A percentile compares a stretch with the other conserved stretches of the same genome.
phyloP scores from a whole-genome alignment of 352 stramenopile genomes.

The Achlya hypogyna region DNA sequence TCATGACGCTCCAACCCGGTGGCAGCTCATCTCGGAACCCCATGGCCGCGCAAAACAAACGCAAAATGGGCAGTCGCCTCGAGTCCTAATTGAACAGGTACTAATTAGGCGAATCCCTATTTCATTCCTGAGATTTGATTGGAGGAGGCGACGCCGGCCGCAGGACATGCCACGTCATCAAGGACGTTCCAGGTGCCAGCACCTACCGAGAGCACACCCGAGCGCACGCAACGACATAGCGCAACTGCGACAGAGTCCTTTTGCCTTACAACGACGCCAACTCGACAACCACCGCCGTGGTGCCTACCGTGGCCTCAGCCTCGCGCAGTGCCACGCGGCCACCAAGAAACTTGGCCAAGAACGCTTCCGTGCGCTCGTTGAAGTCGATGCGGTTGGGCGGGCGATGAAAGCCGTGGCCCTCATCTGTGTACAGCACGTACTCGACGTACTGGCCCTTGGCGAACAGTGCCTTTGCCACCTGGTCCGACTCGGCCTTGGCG shows the following conservation, averaged over 20 bases:
- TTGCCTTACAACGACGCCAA: conserved; percentile 22
- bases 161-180: too few species aligned
- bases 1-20: conserved; percentile 60
- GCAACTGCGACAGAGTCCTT: too few species aligned
- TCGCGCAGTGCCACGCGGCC: conserved; percentile 25
- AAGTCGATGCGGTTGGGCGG: conserved; percentile 68
- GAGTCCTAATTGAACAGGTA: background rate
- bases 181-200: too few species aligned
- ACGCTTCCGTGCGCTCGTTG: conserved; percentile 30
- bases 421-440: conserved; percentile 74
- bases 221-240: too few species aligned
- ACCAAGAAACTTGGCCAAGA: conserved; percentile 30
- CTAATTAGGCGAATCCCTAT: background rate
- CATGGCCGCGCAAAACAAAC: background rate
- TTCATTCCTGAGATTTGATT: too few species aligned
- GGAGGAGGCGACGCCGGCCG: too few species aligned
- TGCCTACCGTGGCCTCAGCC: conserved; percentile 22
- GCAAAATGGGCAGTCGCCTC: background rate
- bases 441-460: conserved; percentile 61
- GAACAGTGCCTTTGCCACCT: conserved; percentile 61
- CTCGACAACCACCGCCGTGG: conserved; percentile 32
- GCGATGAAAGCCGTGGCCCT: conserved; percentile 66
- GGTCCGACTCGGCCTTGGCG: conserved; percentile 52
- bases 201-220: too few species aligned
- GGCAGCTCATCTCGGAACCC: conserved; percentile 26